Conservation (phyloP, 2,329 filamentous ascomycete species). For the Xylaria hypoxylon region DNA sequence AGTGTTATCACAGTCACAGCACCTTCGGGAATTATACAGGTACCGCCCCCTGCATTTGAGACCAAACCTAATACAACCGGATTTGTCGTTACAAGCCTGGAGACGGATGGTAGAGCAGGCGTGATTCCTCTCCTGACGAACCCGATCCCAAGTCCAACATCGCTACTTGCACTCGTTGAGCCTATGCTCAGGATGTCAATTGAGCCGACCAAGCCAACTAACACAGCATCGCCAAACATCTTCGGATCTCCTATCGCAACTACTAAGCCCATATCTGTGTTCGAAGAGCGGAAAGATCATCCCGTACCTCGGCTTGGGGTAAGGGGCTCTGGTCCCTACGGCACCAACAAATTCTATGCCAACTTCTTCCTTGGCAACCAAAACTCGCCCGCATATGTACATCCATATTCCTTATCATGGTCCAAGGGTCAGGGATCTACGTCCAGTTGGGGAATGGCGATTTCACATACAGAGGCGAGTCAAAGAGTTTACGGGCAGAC, state of each 20-base stretch:
- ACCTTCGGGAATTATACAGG: slow-evolving; percentile 51
- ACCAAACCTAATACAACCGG: slow-evolving; percentile 51
- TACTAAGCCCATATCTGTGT: slow-evolving; percentile 61
- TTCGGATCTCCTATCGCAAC: slow-evolving; percentile 68
- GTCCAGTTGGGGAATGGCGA: slow-evolving; percentile 79
- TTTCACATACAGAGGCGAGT: slow-evolving; percentile 77
- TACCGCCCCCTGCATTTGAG: slow-evolving; percentile 48
- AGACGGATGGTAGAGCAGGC: slow-evolving; percentile 45
- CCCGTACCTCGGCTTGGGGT: slow-evolving; percentile 68
- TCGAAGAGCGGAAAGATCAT: slow-evolving; percentile 65
- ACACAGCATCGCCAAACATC: slow-evolving; percentile 57
- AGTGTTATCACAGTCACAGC: slow-evolving; percentile 50
- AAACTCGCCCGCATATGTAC: slow-evolving; percentile 75
- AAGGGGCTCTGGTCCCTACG: slow-evolving; percentile 61
- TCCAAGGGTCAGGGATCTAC: slow-evolving; percentile 71
- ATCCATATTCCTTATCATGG: slow-evolving; percentile 80
- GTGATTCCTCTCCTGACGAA: slow-evolving; percentile 48
- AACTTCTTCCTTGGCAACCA: slow-evolving; percentile 85
- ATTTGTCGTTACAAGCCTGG: slow-evolving; percentile 50
- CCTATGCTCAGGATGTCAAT: slow-evolving; percentile 36
- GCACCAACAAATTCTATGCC: slow-evolving; percentile 84
- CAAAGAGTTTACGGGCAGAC: slow-evolving; percentile 76
- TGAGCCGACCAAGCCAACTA: slow-evolving; percentile 45
- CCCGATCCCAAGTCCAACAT: slow-evolving; percentile 54
- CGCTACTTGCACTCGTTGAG: slow-evolving; percentile 47